Conservation (phyloP, 1,284 basidiomycete species). For the Amylostereum chailletii region DNA sequence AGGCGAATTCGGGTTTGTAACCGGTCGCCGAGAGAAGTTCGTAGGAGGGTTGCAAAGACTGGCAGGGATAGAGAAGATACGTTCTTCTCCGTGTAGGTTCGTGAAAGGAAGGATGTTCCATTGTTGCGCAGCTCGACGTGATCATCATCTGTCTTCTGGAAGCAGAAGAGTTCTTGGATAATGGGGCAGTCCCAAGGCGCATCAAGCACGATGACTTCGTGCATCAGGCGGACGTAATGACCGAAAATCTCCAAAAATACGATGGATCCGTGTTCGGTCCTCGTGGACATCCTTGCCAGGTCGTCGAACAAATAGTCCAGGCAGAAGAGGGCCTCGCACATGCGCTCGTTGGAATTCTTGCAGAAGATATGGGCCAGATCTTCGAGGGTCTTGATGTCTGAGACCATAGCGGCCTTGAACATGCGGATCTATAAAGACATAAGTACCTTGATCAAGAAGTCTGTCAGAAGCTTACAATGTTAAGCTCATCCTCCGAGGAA, state of each 20-base stretch:
- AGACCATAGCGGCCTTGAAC: background rate
- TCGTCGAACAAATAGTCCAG: background rate
- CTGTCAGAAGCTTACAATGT: no score
- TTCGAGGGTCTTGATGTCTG: background rate
- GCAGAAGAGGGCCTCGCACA: background rate
- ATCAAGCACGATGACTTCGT: background rate
- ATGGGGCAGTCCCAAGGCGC: background rate
- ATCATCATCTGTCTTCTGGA: no score
- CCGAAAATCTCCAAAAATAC: background rate
- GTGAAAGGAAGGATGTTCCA: no score
- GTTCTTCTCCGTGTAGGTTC: no score
- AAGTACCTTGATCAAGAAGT: no score
- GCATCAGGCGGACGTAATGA: background rate
- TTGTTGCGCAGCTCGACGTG: no score
- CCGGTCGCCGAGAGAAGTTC: background rate
- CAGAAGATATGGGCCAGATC: background rate
- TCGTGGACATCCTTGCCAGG: background rate
- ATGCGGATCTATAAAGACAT: background rate
- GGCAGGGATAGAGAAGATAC: no score
- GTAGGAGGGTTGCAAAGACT: background rate
- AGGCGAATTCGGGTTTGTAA: background rate
- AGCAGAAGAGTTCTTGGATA: no score
- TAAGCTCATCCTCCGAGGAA: no score
- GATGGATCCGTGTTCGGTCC: background rate
- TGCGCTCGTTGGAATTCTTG: background rate